phyloP scores from a whole-genome alignment of 2,329 filamentous ascomycete species.

The Talaromyces sp. region DNA sequence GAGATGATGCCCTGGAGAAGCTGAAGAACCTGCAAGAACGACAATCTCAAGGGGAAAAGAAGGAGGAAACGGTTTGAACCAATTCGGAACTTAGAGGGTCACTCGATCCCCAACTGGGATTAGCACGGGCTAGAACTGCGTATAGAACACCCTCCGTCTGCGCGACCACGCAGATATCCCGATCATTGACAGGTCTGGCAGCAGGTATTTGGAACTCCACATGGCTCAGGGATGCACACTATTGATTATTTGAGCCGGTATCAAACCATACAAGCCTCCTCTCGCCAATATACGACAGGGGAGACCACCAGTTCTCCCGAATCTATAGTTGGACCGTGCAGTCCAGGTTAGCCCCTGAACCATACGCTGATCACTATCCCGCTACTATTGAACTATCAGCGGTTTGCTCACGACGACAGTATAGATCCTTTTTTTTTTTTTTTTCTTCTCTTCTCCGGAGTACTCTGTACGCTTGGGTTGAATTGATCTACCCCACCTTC shows the following conservation, averaged over 20 bases:
- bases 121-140: constrained; percentile 6
- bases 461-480: no score
- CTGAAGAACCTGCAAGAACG: constrained; percentile 4
- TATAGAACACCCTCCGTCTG: no score
- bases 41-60: neutral
- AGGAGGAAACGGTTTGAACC: constrained; percentile 1
- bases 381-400: neutral
- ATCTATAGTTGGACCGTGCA: constrained; percentile 1
- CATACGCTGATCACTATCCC: neutral
- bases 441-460: neutral
- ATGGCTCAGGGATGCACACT: no score
- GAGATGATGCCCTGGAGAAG: constrained; percentile 3
- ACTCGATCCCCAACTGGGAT: constrained; percentile 13
- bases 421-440: neutral
- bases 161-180: no score
- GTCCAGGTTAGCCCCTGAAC: constrained; percentile 2
- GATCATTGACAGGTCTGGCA: neutral
- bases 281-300: no score
- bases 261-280: no score
- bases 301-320: neutral
- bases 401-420: neutral
- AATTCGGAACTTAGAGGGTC: constrained; percentile 1
- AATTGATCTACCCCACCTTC: neutral
- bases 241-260: no score
- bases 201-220: no score